phyloP scores from a whole-genome alignment of 2,329 filamentous ascomycete species.

The Fusarium illudens region DNA sequence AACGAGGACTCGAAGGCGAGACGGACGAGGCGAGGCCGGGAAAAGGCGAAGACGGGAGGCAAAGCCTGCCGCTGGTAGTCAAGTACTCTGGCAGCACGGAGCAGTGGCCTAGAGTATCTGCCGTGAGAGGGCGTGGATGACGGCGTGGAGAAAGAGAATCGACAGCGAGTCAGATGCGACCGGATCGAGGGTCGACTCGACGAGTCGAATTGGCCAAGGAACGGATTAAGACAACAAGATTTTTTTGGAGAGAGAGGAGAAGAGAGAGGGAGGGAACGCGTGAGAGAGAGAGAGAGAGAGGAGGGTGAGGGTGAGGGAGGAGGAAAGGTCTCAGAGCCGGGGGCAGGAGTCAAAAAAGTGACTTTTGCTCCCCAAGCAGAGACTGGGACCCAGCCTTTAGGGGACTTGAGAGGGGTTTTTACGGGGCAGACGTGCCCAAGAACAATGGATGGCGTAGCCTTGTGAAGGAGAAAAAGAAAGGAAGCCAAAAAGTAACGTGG shows the following conservation, averaged over 20 bases:
- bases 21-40: conserved; percentile 21
- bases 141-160: conserved; percentile 31
- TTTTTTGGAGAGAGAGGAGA: conserved; percentile 8
- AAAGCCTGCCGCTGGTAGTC: conserved; percentile 32
- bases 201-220: conserved; percentile 30
- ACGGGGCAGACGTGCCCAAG: conserved; percentile 10
- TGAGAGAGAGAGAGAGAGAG: neutral
- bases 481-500: conserved; percentile 3
- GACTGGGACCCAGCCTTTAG: conserved; percentile 20
- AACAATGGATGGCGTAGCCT: conserved; percentile 25
- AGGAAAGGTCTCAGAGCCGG: conserved; percentile 27
- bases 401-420: conserved; percentile 16
- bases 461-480: conserved; percentile 15
- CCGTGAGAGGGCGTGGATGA: conserved; percentile 17
- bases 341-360: conserved; percentile 20
- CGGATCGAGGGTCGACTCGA: conserved; percentile 32
- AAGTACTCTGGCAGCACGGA: conserved; percentile 11
- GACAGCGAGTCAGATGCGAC: conserved; percentile 34
- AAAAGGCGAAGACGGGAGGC: conserved; percentile 22
- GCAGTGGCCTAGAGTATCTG: conserved; percentile 13
- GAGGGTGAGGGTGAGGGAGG: conserved; percentile 4
- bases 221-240: conserved; percentile 27
- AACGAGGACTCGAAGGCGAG: conserved; percentile 12
- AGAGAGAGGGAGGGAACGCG: neutral
- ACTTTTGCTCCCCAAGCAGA: conserved; percentile 26